Evolutionary conservation across 2,329 filamentous ascomycete genomes (phyloP), one percentile per base, ranked within the genome.

Genomic region (Aspergillus sclerotialis): DNA sequence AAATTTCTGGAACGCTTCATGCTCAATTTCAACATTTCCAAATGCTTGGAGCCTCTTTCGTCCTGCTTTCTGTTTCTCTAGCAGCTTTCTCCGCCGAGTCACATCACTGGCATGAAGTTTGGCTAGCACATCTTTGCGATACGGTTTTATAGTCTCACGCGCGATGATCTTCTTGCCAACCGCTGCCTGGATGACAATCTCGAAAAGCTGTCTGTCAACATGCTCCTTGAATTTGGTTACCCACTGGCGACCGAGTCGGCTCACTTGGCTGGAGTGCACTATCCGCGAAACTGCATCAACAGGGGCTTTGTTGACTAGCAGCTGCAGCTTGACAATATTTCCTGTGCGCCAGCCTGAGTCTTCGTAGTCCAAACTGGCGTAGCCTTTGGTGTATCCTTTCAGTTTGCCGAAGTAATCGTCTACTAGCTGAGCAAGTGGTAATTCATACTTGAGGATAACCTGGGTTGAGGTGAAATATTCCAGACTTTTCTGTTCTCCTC

Each of bases 341-440:
- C 83, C 86, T 40, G 76, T 67, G 14, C 82, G 78, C 76, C 88
- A 98, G 0, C 85, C 90, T 0, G 88, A 83, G 50, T 98, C 92
- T 64, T 98, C 92, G 58, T 98, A 98, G 60, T 98, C 92, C 4
- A 98, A 75, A 23, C 84, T 92, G 0, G 92, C 92, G 51, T 98
- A 98, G 8, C 92, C 92, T 59, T 94, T 95, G 35, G 89, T 95
- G 0, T 79, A 76, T 24, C 88, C 86, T 61, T 98, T 98, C 34
- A 98, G 72, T 62, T 94, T 95, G 33, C 92, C 92, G 58, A 98
- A 98, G 55, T 98, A 82, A 61, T 98, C 92, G 49, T 96, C 92
- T 1, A 98, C 92, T 4, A 98, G 71, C 35, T 94, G 86, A 2
- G 88, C 80, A 1, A 94, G 73, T 0, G 92, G 92, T 1, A 98